Percentiles rank a stretch among this genome's conserved stretches.
These are phyloP conservation scores for Gracilaria caudata DNA, from an alignment of 23 red algal species.

Conservation along the genomic window DNA sequence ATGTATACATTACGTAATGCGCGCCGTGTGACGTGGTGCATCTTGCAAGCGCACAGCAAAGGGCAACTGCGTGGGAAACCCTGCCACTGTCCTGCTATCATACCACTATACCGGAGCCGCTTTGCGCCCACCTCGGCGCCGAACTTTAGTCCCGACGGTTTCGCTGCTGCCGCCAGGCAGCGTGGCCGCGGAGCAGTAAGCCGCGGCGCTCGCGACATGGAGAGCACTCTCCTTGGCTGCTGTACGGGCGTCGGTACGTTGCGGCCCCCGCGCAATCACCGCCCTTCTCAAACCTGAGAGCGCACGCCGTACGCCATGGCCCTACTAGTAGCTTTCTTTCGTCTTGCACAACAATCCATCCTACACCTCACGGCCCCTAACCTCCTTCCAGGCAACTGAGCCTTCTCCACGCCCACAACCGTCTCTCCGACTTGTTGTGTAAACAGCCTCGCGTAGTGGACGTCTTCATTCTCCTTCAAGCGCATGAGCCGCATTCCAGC, in stretches of 20 bases:
- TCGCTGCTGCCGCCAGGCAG: too few relatives aligned
- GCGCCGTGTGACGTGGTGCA: conserved; percentile 1
- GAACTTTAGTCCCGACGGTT: too few relatives aligned
- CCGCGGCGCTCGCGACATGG: background rate
- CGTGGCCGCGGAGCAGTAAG: background rate
- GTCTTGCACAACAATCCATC: background rate
- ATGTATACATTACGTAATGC: background rate
- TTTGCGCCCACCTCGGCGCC: too few relatives aligned
- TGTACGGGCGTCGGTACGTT: background rate
- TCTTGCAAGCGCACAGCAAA: too few relatives aligned
- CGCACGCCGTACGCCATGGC: background rate
- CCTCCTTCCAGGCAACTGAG: background rate
- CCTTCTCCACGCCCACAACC: background rate
- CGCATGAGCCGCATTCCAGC: background rate
- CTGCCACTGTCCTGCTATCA: too few relatives aligned
- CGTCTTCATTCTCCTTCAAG: background rate
- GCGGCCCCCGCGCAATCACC: background rate
- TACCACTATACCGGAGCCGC: too few relatives aligned
- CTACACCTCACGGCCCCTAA: background rate
- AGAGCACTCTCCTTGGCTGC: background rate
- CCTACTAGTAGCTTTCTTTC: background rate
- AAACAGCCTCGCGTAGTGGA: background rate
- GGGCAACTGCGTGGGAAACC: too few relatives aligned
- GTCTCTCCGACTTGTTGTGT: background rate
- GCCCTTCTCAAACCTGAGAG: background rate